Percentiles rank a stretch among this genome's conserved stretches.
Evolutionary conservation across 2,329 filamentous ascomycete species (phyloP).

Genomic region (Dichotomopilus funicola): DNA sequence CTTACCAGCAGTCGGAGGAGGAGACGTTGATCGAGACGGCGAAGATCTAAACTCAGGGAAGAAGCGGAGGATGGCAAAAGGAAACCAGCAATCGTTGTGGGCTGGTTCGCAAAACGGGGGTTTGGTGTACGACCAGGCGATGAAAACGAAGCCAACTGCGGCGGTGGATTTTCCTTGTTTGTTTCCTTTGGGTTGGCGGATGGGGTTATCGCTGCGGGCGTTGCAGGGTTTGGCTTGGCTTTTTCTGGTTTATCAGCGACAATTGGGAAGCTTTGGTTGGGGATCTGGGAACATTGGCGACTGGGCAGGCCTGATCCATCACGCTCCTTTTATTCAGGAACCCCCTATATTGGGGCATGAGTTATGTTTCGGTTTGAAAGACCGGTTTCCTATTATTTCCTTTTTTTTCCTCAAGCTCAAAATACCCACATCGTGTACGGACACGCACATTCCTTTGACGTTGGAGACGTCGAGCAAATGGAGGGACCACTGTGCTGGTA

Average conservation of each 20-base stretch:
- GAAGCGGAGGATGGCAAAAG: not conserved
- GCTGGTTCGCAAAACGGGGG: not conserved
- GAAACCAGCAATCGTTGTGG: not conserved
- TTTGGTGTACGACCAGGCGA: not conserved
- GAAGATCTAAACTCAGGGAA: not conserved
- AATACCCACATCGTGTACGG: not conserved
- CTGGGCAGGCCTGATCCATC: too few relatives aligned
- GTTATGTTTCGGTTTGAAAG: too few relatives aligned
- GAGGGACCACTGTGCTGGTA: not conserved
- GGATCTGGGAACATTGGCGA: too few relatives aligned
- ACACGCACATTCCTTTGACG: not conserved
- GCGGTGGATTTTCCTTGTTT: conserved; percentile 2
- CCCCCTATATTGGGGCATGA: too few relatives aligned
- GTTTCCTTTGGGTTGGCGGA: not conserved
- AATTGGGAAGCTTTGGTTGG: too few relatives aligned
- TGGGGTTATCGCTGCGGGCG: not conserved
- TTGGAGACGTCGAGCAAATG: not conserved
- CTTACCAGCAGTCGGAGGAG: conserved; percentile 22
- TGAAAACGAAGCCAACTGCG: not conserved
- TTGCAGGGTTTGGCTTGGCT: not conserved
- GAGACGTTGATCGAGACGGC: conserved; percentile 11
- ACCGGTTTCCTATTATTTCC: not conserved
- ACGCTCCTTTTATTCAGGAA: too few relatives aligned
- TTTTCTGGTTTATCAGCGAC: not conserved
- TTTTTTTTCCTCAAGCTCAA: not conserved